Percentiles rank a stretch among this genome's conserved stretches.
Conservation (phyloP, 1,139 yeast species). For the Blastobotrys persicus region DNA sequence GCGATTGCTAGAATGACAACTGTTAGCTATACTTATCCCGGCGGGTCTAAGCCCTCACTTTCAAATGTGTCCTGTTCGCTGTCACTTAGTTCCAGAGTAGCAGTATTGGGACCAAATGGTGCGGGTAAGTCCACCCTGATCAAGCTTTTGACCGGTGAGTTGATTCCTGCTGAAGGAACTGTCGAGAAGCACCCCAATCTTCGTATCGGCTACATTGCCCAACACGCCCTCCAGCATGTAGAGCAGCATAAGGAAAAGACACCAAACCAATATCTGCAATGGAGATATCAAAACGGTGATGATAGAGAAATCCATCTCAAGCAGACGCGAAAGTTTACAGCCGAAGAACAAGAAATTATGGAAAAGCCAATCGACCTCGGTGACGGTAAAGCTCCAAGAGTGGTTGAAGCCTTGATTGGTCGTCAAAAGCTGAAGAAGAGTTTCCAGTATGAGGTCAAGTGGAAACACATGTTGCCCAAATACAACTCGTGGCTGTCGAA, state of each 20-base stretch:
- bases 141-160: constrained; percentile 87
- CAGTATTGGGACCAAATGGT: constrained; percentile 96
- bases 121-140: constrained; percentile 97
- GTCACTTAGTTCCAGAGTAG: constrained; percentile 91
- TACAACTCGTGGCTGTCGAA: constrained; percentile 92
- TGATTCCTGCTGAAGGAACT: constrained; percentile 78
- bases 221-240: constrained; percentile 96
- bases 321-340: constrained; percentile 85
- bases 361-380: constrained; percentile 70
- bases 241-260: constrained; percentile 97
- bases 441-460: constrained; percentile 94
- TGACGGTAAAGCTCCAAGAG: constrained; percentile 88
- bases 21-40: constrained; percentile 88
- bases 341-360: constrained; percentile 80
- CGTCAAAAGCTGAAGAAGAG: constrained; percentile 95
- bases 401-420: constrained; percentile 91
- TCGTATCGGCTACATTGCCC: constrained; percentile 98
- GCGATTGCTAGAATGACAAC: constrained; percentile 89
- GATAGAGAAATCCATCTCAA: constrained; percentile 94
- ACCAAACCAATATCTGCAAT: constrained; percentile 94
- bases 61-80: constrained; percentile 78
- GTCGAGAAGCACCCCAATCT: constrained; percentile 97
- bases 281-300: constrained; percentile 98
- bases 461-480: constrained; percentile 92
- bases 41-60: constrained; percentile 81